Percentiles rank a stretch among this genome's conserved stretches.
Evolutionary conservation across 1,284 basidiomycete genomes (phyloP).

Genomic region (Phlebopus sp.): DNA sequence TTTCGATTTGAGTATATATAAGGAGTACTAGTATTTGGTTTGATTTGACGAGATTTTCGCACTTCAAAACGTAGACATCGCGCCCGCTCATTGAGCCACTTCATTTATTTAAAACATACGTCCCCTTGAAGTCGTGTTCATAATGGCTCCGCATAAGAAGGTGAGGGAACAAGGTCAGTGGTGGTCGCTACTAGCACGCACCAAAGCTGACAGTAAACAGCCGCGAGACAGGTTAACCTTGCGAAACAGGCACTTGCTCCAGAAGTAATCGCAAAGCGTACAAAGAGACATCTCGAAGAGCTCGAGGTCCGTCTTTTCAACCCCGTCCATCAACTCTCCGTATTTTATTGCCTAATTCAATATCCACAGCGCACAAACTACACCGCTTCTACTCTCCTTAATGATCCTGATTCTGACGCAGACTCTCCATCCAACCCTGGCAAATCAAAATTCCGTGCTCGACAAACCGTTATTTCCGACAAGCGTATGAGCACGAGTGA

Average conservation of each 20-base stretch:
- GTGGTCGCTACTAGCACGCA: not conserved
- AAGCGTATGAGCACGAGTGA: constrained; percentile 45
- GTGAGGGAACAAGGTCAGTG: constrained; percentile 43
- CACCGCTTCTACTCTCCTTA: constrained; percentile 46
- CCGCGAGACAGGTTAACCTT: constrained; percentile 41
- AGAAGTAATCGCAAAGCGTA: constrained; percentile 71
- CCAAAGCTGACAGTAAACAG: constrained; percentile 27
- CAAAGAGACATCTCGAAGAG: constrained; percentile 73
- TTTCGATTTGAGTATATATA: too few species aligned
- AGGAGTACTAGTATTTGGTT: too few species aligned
- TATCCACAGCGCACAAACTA: constrained; percentile 70
- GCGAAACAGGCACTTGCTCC: constrained; percentile 52
- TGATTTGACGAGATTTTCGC: too few species aligned
- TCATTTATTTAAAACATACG: too few species aligned
- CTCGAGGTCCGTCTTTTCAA: constrained; percentile 56
- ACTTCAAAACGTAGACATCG: too few species aligned
- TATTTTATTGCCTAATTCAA: constrained; percentile 1
- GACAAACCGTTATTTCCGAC: constrained; percentile 68
- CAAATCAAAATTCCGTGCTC: constrained; percentile 58
- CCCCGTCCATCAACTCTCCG: not conserved
- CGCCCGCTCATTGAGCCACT: too few species aligned
- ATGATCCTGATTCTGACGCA: constrained; percentile 44
- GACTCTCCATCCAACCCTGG: constrained; percentile 21
- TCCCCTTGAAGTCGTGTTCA: too few species aligned
- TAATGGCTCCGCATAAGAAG: constrained; percentile 43